A percentile compares a stretch with the other conserved stretches of the same genome.
Evolutionary conservation across 805 yeast species (phyloP).

Genomic region (Candida hungchunana): DNA sequence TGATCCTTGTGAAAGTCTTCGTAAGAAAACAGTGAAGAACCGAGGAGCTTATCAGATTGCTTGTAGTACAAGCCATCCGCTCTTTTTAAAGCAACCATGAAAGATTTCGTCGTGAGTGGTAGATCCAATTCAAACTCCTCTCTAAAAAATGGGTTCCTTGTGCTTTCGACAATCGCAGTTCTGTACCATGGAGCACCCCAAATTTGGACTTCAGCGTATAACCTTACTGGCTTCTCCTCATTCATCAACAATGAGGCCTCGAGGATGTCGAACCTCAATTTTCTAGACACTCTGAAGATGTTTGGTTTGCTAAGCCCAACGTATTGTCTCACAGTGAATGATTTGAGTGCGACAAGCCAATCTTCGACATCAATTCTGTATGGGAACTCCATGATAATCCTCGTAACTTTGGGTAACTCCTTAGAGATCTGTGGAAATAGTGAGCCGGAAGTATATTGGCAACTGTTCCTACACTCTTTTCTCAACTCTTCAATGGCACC

Average conservation of each 20-base stretch:
- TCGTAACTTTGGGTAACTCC: conserved; percentile 23
- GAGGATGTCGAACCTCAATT: conserved; percentile 51
- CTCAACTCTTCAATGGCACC: conserved; percentile 56
- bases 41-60: conserved; percentile 34
- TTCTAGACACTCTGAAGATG: conserved; percentile 48
- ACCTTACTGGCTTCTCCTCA: conserved; percentile 15
- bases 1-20: conserved; percentile 18
- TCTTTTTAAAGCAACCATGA: conserved; percentile 44
- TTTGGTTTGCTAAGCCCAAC: conserved; percentile 29
- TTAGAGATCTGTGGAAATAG: conserved; percentile 26
- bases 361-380: conserved; percentile 68
- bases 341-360: conserved; percentile 66
- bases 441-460: conserved; percentile 7
- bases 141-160: conserved; percentile 72
- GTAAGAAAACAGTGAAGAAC: conserved; percentile 14
- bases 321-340: conserved; percentile 58
- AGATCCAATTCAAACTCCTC: conserved; percentile 66
- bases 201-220: conserved; percentile 68
- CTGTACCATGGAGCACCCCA: conserved; percentile 78
- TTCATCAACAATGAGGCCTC: conserved; percentile 54
- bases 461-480: conserved; percentile 18
- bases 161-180: conserved; percentile 57
- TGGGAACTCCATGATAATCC: conserved; percentile 59
- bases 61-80: conserved; percentile 16
- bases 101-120: conserved; percentile 47